These are phyloP conservation scores for Alternaria hordeiaustralica DNA, from an alignment of 2,329 filamentous ascomycete genomes.

Conservation along the genomic window DNA sequence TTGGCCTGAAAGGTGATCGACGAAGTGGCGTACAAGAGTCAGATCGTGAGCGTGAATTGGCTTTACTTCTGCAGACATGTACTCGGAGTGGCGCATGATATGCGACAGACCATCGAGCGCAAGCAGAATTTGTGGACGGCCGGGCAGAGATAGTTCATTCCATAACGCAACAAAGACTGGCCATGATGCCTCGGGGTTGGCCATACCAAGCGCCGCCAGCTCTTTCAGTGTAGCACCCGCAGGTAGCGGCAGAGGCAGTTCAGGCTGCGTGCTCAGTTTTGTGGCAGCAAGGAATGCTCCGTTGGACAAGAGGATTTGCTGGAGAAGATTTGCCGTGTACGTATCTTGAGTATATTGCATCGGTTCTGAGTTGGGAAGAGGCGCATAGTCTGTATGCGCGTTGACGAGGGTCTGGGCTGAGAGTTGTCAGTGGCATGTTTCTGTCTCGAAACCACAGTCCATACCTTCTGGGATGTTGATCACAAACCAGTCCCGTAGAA, in stretches of 20 bases:
- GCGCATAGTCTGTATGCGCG: slow-evolving; percentile 80
- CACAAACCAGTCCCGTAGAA: slow-evolving; percentile 86
- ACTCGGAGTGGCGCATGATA: slow-evolving; percentile 79
- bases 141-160: slow-evolving; percentile 71
- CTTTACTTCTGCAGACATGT: slow-evolving; percentile 73
- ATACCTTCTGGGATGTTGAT: slow-evolving; percentile 88
- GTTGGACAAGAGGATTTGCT: slow-evolving; percentile 76
- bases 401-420: slow-evolving; percentile 81
- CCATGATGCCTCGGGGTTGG: slow-evolving; percentile 80
- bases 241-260: slow-evolving; percentile 66
- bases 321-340: slow-evolving; percentile 77
- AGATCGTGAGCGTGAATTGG: slow-evolving; percentile 88
- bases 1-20: slow-evolving; percentile 66
- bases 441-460: slow-evolving; percentile 23
- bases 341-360: slow-evolving; percentile 76
- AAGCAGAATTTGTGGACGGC: slow-evolving; percentile 72
- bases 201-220: slow-evolving; percentile 71
- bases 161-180: slow-evolving; percentile 80
- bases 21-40: slow-evolving; percentile 74
- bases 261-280: slow-evolving; percentile 59
- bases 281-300: slow-evolving; percentile 64
- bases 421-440: slow-evolving; percentile 18
- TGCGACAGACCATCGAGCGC: slow-evolving; percentile 80
- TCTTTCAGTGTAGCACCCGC: slow-evolving; percentile 67
- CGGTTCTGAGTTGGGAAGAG: slow-evolving; percentile 63